Evolutionary conservation across 305 asterid species (phyloP).

Genomic region (Rubia peregrina): DNA sequence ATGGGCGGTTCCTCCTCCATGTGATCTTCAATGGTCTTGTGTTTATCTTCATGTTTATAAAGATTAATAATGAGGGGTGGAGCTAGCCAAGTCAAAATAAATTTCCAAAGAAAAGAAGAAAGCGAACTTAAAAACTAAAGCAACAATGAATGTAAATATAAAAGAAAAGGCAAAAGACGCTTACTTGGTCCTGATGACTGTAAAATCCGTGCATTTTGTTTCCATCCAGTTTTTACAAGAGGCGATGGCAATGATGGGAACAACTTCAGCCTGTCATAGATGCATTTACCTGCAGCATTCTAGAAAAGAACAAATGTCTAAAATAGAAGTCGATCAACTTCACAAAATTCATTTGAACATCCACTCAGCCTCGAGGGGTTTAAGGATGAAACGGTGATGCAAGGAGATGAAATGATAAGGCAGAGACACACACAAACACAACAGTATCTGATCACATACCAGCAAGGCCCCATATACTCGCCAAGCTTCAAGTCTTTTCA

Average conservation of each 20-base stretch:
- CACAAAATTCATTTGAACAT: neutral
- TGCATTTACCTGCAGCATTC: conserved; percentile 18
- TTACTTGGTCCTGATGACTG: conserved; percentile 6
- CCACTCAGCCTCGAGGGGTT: neutral
- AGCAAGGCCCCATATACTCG: conserved; percentile 20
- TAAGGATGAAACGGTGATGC: neutral
- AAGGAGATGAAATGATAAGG: conserved; percentile 1
- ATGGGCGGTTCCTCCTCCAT: conserved; percentile 7
- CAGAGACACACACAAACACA: neutral
- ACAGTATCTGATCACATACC: neutral
- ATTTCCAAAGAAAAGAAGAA: neutral
- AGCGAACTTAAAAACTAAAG: neutral
- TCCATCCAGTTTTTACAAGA: conserved; percentile 13
- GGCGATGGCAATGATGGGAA: conserved; percentile 16
- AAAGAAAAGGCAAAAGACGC: neutral
- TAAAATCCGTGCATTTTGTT: conserved; percentile 10
- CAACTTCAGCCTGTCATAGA: conserved; percentile 17
- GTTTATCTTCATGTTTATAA: conserved; percentile 7
- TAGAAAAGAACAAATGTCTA: neutral
- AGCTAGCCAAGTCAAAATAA: neutral
- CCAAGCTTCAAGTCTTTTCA: conserved; percentile 22
- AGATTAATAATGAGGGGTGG: neutral
- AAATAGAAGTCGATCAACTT: neutral
- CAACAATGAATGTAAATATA: neutral
- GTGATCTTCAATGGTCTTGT: conserved; percentile 3